A percentile compares a stretch with the other conserved stretches of the same genome.
Evolutionary conservation across 2,329 filamentous ascomycete genomes (phyloP).

Genomic region (Verticillium nonalfalfae): DNA sequence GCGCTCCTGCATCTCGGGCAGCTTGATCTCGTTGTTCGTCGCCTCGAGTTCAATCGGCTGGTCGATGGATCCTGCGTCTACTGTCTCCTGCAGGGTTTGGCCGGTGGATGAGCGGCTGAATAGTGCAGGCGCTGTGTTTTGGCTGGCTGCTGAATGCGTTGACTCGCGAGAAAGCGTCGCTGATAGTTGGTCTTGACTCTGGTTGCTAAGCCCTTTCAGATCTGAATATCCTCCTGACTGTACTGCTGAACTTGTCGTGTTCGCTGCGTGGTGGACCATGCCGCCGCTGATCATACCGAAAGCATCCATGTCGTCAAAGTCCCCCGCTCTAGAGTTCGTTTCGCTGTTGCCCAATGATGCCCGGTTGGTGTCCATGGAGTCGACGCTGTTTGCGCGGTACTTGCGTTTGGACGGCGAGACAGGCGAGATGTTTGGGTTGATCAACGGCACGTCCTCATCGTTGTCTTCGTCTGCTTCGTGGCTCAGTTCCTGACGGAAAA

Average conservation of each 20-base stretch:
- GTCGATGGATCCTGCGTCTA: neutral
- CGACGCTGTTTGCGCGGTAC: constrained; percentile 36
- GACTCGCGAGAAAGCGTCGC: constrained; percentile 7
- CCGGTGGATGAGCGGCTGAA: constrained; percentile 10
- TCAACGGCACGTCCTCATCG: constrained; percentile 3
- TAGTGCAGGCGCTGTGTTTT: constrained; percentile 17
- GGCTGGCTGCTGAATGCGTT: constrained; percentile 11
- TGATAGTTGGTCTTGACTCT: neutral
- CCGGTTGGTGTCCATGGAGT: constrained; percentile 39
- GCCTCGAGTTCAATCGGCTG: neutral
- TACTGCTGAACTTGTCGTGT: constrained; percentile 9
- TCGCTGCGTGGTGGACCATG: constrained; percentile 15
- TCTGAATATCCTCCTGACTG: constrained; percentile 1
- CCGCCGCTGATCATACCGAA: constrained; percentile 19
- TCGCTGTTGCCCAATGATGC: constrained; percentile 30
- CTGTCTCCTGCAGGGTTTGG: neutral
- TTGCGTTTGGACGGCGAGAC: constrained; percentile 37
- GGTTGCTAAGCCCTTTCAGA: neutral
- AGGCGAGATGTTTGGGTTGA: constrained; percentile 4
- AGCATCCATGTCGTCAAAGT: constrained; percentile 9
- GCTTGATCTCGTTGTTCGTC: constrained; percentile 11
- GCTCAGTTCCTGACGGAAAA: constrained; percentile 42
- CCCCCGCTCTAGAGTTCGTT: constrained; percentile 8
- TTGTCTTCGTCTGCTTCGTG: constrained; percentile 23
- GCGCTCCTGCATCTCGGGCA: constrained; percentile 41